A percentile compares a stretch with the other conserved stretches of the same genome.
phyloP scores from a whole-genome alignment of 176 grass and related monocot genomes.

The Oryza officinalis region DNA sequence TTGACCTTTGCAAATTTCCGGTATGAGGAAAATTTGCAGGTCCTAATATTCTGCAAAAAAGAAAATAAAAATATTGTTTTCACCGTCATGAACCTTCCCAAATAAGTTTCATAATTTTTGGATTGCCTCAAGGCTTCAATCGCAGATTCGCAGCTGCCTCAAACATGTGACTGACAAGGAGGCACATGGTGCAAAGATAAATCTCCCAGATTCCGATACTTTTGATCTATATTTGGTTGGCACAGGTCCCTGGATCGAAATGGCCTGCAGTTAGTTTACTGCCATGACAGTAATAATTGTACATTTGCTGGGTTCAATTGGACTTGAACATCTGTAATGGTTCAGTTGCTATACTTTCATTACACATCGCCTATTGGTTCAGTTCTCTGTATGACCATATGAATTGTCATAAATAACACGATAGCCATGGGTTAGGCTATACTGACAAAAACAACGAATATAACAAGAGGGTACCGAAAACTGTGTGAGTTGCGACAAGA shows the following conservation, averaged over 20 bases:
- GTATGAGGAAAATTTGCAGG: not conserved
- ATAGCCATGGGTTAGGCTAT: not conserved
- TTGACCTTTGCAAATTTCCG: not conserved
- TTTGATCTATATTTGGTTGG: constrained; percentile 17
- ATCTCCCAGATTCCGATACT: not conserved
- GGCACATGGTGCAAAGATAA: not conserved
- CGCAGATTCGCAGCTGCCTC: not conserved
- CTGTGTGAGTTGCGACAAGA: not conserved
- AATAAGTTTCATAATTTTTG: not conserved
- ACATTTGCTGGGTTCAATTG: not conserved
- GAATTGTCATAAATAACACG: not conserved
- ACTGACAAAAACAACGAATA: constrained; percentile 22
- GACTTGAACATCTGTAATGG: not conserved
- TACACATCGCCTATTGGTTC: not conserved
- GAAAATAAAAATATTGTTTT: not conserved
- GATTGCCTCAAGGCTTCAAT: not conserved
- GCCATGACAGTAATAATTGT: not conserved
- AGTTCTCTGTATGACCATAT: constrained; percentile 12
- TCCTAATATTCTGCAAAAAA: not conserved
- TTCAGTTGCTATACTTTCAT: constrained; percentile 21
- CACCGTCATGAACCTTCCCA: not conserved
- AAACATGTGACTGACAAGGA: not conserved
- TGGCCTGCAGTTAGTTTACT: not conserved
- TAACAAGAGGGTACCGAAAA: not conserved
- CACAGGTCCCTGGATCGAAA: not conserved